phyloP scores from a whole-genome alignment of 148 eudicot species.

The Cornus suecica region DNA sequence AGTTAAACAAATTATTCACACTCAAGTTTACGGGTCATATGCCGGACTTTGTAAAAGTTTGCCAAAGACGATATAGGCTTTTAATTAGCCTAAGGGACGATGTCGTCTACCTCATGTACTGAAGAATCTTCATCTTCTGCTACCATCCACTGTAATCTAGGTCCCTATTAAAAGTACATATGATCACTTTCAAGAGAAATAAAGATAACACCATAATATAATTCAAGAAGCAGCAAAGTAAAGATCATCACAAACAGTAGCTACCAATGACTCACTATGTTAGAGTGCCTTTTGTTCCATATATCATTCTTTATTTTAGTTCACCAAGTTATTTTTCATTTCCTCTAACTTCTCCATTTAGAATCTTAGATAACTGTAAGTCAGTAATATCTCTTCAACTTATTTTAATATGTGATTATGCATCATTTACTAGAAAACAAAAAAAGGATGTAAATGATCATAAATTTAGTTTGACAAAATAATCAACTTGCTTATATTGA shows the following conservation, averaged over 20 bases:
- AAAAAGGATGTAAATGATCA: too few species aligned
- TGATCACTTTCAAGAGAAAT: not conserved
- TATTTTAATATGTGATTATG: not conserved
- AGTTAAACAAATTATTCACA: not conserved
- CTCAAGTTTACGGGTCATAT: not conserved
- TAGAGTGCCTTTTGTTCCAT: not conserved
- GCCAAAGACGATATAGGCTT: not conserved
- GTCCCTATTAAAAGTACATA: slow-evolving; percentile 47
- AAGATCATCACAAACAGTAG: not conserved
- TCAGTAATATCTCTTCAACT: not conserved
- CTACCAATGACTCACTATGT: not conserved
- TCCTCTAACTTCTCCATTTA: not conserved
- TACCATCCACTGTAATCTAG: slow-evolving; percentile 71
- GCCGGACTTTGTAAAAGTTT: not conserved
- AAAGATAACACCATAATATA: not conserved
- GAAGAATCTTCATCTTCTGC: slow-evolving; percentile 36
- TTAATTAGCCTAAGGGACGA: slow-evolving; percentile 14
- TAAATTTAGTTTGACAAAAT: too few species aligned
- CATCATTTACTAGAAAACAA: too few species aligned
- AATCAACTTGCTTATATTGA: too few species aligned
- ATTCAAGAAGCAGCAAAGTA: not conserved
- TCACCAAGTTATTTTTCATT: too few species aligned
- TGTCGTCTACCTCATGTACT: slow-evolving; percentile 9
- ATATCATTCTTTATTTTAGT: too few species aligned
- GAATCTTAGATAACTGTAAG: not conserved